Evolutionary conservation across 768 basidiomycete genomes (phyloP).

Genomic region (Suillus occidentalis): DNA sequence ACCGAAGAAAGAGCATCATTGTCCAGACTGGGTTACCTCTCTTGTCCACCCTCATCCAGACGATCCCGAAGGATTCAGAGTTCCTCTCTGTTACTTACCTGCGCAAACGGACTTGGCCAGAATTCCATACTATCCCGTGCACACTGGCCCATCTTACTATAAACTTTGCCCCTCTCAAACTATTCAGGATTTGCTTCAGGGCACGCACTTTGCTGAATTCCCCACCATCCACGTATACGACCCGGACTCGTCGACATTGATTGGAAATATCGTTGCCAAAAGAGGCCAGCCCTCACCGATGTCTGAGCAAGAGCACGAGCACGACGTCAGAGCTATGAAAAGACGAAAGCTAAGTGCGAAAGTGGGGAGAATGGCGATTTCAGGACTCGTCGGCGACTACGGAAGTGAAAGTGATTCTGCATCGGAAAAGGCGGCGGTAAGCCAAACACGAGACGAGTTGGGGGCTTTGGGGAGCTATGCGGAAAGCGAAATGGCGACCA

Average conservation of each 20-base stretch:
- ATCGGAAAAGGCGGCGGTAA: constrained; percentile 16
- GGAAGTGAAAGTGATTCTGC: constrained; percentile 50
- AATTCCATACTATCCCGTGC: constrained; percentile 6
- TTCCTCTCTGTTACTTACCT: constrained; percentile 62
- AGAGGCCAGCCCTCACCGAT: constrained; percentile 38
- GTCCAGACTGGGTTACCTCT: constrained; percentile 55
- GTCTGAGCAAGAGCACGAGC: constrained; percentile 10
- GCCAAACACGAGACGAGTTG: constrained; percentile 14
- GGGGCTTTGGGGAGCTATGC: constrained; percentile 26
- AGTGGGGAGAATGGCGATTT: constrained; percentile 55
- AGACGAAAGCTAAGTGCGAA: constrained; percentile 53
- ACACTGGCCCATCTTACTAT: constrained; percentile 40
- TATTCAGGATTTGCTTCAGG: constrained; percentile 49
- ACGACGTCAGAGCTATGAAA: constrained; percentile 43
- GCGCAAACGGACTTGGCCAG: constrained; percentile 36
- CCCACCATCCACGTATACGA: constrained; percentile 81
- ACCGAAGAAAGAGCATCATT: constrained; percentile 44
- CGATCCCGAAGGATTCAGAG: constrained; percentile 53
- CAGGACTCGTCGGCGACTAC: constrained; percentile 59
- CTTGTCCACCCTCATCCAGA: constrained; percentile 55
- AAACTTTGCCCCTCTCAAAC: constrained; percentile 52
- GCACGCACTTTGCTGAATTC: constrained; percentile 78
- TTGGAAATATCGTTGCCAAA: constrained; percentile 57
- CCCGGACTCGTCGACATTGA: constrained; percentile 50
- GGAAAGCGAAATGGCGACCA: constrained; percentile 20